Conservation (phyloP, 306 rosid species). For the Gastrolobium bilobum region DNA sequence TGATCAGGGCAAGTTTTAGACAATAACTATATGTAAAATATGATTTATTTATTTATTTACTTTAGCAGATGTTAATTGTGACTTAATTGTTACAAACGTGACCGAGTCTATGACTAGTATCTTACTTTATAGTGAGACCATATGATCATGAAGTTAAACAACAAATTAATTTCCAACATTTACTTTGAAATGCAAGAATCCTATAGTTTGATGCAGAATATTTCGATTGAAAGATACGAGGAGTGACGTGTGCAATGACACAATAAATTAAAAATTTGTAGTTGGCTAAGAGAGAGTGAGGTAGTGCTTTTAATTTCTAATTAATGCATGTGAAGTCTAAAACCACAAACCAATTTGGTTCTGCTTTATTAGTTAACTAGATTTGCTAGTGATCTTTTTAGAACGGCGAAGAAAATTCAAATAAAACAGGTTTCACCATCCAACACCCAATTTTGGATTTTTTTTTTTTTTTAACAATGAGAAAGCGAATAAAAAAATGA, state of each 20-base stretch:
- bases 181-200: neutral
- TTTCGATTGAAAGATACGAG: neutral
- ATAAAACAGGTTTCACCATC: neutral
- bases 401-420: neutral
- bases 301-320: neutral
- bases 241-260: neutral
- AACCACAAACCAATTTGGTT: neutral
- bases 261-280: neutral
- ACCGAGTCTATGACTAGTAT: neutral
- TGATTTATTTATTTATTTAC: neutral
- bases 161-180: neutral
- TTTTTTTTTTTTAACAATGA: neutral
- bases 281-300: neutral
- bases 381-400: neutral
- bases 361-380: neutral
- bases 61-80: neutral
- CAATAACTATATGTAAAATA: too few relatives aligned
- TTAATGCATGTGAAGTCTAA: neutral
- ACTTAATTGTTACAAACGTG: neutral
- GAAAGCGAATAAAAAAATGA: conserved; percentile 1
- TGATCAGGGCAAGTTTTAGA: too few relatives aligned
- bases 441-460: neutral
- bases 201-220: neutral
- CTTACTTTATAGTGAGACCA: neutral
- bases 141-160: neutral